Evolutionary conservation across 2,329 filamentous ascomycete species (phyloP), one percentile per base, ranked within the genome.

Genomic region (Fusarium sp.): DNA sequence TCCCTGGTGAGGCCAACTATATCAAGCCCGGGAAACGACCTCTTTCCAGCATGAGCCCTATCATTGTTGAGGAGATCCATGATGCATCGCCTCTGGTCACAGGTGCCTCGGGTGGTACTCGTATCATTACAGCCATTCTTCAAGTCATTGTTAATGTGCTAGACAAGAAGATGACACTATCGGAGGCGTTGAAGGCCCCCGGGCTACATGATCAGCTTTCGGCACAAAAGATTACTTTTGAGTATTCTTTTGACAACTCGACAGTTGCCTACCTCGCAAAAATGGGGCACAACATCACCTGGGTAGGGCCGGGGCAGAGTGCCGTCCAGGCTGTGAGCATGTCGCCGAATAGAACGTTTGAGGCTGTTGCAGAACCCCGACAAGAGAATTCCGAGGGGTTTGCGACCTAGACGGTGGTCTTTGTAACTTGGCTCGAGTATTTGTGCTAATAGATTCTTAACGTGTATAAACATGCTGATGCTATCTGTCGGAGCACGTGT

Each of bases 41-140:
- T 0, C 79, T 96, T 5, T 92, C 88, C 0, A 92, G 88, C 45
- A 93, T 94, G 60, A 85, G 88, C 0, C 90, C 91, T 0, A 82
- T 87, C 27, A 96, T 97, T 37, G 89, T 89, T 51, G 91, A 93
- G 68, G 81, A 86, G 25, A 76, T 84, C 1, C 87, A 93, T 53
- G 85, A 88, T 0, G 82, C 80, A 3, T 79, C 96, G 0, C 91
- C 89, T 71, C 84, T 93, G 57, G 81, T 88, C 15, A 85, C 90
- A 0, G 92, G 92, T 4, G 86, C 91, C 0, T 92, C 93, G 0
- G 93, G 93, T 1, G 93, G 93, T 0, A 92, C 88, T 37, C 83
- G 91, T 4, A 97, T 97, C 73, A 94, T 92, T 69, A 96, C 92
- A 0, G 79, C 91, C 0, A 94, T 89, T 0, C 82, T 93, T n/a